phyloP scores from a whole-genome alignment of 148 eudicot genomes.

The Fagopyrum homotropicum region DNA sequence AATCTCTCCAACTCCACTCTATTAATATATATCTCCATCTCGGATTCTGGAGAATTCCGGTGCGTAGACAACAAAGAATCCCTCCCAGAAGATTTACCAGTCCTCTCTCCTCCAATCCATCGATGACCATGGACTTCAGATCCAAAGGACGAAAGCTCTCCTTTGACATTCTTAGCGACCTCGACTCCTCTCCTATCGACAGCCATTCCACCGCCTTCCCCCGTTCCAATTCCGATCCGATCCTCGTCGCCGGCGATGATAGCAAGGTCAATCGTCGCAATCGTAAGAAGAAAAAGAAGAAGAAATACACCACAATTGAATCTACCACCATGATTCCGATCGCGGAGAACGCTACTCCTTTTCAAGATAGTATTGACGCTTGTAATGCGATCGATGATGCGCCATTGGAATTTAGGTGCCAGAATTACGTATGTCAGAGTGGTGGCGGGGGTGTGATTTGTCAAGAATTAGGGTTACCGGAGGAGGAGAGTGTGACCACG shows the following conservation, averaged over 20 bases:
- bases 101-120: background rate
- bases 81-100: background rate
- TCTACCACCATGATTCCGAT: conserved; percentile 18
- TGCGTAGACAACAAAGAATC: background rate
- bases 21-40: background rate
- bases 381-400: conserved; percentile 7
- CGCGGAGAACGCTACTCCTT: conserved; percentile 12
- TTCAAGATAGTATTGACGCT: conserved; percentile 13
- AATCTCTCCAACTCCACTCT: background rate
- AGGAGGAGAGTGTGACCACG: conserved; percentile 24
- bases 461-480: conserved; percentile 24
- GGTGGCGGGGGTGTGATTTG: conserved; percentile 13
- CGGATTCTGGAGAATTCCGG: background rate
- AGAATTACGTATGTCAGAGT: conserved; percentile 17
- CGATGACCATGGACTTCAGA: conserved; percentile 41
- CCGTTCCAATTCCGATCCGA: conserved; percentile 41
- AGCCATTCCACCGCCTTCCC: conserved; percentile 17
- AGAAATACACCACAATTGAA: conserved; percentile 15
- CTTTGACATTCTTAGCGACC: conserved; percentile 45
- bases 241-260: conserved; percentile 11
- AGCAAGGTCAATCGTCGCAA: conserved; percentile 24
- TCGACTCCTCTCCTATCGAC: background rate
- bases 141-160: conserved; percentile 55
- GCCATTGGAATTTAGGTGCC: conserved; percentile 11
- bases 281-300: conserved; percentile 37